Conservation (phyloP, 208 protist species). For the Leishmania tarentolae region DNA sequence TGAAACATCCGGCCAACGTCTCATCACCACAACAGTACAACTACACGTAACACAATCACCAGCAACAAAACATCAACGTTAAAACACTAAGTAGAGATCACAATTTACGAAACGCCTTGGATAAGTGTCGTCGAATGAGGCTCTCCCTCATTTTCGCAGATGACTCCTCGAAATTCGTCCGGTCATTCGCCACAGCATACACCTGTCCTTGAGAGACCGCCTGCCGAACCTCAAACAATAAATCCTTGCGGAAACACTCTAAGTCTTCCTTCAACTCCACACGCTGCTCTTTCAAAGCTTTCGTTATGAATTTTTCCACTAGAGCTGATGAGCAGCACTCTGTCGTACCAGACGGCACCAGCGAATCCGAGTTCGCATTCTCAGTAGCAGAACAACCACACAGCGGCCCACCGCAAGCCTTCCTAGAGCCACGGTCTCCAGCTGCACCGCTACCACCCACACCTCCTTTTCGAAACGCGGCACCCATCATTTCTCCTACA, state of each 20-base stretch:
- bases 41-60: not conserved
- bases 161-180: slow-evolving; percentile 3
- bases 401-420: no score
- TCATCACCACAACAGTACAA: not conserved
- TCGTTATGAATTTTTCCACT: not conserved
- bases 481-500: no score
- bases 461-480: no score
- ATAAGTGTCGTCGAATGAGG: slow-evolving; percentile 14
- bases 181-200: not conserved
- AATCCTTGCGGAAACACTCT: slow-evolving; percentile 20
- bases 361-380: no score
- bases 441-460: no score
- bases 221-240: slow-evolving; percentile 21
- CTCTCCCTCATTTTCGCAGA: slow-evolving; percentile 6
- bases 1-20: not conserved
- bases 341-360: not conserved
- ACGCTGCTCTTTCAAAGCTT: slow-evolving; percentile 5
- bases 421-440: no score
- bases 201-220: slow-evolving; percentile 3
- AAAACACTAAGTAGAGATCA: not conserved
- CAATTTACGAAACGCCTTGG: slow-evolving; percentile 20
- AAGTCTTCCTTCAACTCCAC: slow-evolving; percentile 13
- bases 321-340: slow-evolving; percentile 1
- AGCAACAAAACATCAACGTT: not conserved
- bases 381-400: no score